These are phyloP conservation scores for Penicillium fimorum DNA, from an alignment of 495 filamentous ascomycete genomes.

Conservation along the genomic window DNA sequence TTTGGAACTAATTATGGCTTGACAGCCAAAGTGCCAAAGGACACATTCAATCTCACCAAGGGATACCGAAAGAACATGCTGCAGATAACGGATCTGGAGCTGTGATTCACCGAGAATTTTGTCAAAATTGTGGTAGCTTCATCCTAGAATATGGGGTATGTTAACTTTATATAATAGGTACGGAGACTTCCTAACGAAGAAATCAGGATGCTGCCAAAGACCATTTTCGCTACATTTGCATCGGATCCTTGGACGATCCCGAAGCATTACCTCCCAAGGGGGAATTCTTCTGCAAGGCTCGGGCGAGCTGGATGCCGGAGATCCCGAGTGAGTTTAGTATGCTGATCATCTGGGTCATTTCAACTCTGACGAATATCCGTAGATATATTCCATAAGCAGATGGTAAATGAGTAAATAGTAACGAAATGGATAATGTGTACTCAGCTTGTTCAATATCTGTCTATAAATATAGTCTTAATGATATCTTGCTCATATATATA, in stretches of 20 bases:
- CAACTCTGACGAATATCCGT: background rate
- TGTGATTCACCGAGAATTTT: slow-evolving; percentile 61
- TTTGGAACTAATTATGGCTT: slow-evolving; percentile 64
- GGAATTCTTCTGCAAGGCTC: slow-evolving; percentile 63
- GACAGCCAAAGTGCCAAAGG: slow-evolving; percentile 59
- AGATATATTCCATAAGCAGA: slow-evolving; percentile 61
- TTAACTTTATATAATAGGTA: background rate
- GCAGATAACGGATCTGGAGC: slow-evolving; percentile 57
- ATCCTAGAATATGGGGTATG: slow-evolving; percentile 64
- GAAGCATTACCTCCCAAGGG: slow-evolving; percentile 62
- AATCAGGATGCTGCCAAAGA: slow-evolving; percentile 52
- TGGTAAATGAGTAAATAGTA: slow-evolving; percentile 50
- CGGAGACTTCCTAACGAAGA: slow-evolving; percentile 2
- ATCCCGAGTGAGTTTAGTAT: slow-evolving; percentile 46
- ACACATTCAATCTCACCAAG: slow-evolving; percentile 41
- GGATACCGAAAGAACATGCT: slow-evolving; percentile 49
- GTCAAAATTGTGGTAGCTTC: slow-evolving; percentile 58
- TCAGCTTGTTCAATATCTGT: background rate
- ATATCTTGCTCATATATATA: no score
- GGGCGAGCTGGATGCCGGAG: slow-evolving; percentile 64
- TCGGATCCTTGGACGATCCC: slow-evolving; percentile 63
- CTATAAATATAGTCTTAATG: background rate
- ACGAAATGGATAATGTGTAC: background rate
- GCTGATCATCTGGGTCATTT: background rate
- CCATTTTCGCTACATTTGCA: slow-evolving; percentile 61